These are phyloP conservation scores for Trichaptum fuscoviolaceum DNA, from an alignment of 768 basidiomycete genomes.

Conservation along the genomic window DNA sequence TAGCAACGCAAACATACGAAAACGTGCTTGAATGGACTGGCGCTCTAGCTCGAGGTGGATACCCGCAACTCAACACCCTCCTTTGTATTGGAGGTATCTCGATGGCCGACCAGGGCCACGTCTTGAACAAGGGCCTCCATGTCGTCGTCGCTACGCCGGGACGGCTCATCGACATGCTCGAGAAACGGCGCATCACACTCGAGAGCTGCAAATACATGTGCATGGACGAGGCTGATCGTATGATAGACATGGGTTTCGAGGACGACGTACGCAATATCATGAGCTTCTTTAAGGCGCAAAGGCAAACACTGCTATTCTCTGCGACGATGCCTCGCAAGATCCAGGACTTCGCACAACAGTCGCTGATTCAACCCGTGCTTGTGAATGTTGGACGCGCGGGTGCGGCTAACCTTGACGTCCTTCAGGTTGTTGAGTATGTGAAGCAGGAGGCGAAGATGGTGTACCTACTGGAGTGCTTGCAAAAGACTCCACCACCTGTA, in stretches of 20 bases:
- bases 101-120: constrained; percentile 96
- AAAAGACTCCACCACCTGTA: constrained; percentile 97
- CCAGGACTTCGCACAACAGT: constrained; percentile 97
- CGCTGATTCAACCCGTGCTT: constrained; percentile 88
- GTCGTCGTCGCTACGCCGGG: constrained; percentile 97
- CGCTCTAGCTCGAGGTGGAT: constrained; percentile 75
- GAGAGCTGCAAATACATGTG: constrained; percentile 94
- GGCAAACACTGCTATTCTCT: constrained; percentile 95
- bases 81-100: constrained; percentile 97
- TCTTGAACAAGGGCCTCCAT: constrained; percentile 86
- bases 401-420: constrained; percentile 93
- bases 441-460: constrained; percentile 99
- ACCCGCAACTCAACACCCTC: constrained; percentile 82
- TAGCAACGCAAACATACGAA: constrained; percentile 96
- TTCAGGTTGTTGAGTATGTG: constrained; percentile 97
- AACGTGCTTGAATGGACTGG: constrained; percentile 84
- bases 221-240: constrained; percentile 99
- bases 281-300: constrained; percentile 98
- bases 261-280: constrained; percentile 98
- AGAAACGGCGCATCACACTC: constrained; percentile 90
- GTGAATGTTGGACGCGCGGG: constrained; percentile 98
- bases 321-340: constrained; percentile 99
- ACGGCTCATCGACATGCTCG: constrained; percentile 94
- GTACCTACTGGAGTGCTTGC: constrained; percentile 92
- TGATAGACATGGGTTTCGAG: constrained; percentile 99